Base-by-base conservation (phyloP, 768 basidiomycete genomes). In the Phanerochaete carnosa region DNA sequence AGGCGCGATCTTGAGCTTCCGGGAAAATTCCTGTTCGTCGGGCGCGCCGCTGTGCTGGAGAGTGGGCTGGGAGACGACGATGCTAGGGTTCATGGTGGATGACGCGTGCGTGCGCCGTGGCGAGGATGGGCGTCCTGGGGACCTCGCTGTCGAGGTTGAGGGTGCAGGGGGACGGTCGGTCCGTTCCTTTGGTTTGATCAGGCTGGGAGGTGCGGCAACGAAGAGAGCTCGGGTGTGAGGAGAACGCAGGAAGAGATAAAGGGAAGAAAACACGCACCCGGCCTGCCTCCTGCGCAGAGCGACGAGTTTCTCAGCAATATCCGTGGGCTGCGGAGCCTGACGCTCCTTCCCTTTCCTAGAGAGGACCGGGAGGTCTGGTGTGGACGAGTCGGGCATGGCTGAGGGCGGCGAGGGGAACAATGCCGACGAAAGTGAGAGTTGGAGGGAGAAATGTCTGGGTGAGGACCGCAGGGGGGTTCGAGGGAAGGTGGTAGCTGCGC, bases 391-490 rank as follows among this genome's bases (percentile, higher is more conserved):
- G 19, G 60, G 65, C 68, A 69, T 71, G 30, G 63, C 58, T 45
- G 26, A 15, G 25, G 15, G 43, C 43, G 46, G 25, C 9, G 25
- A 33, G n/a, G 50, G 16, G 57, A 95, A 90, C 33, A 19, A 9
- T 43, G 13, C 58, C 94, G 89, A 65, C 96, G 94, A 69, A 96
- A 96, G 75, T 97, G 96, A 69, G 93, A 89, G 74, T 98, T 95
- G 22, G 92, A 87, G 70, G 96, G 94, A 26, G 94, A 95, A 67
- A 50, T 61, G 58, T 37, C 46, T 51, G 59, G 39, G 57, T 23
- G 56, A 16, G 45, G 43, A 53, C 51, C 59, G 29, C 19, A 46
- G 54, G 53, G 28, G 28, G 19, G 30, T 30, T 25, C n/a, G n/a
- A n/a, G 47, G 45, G 51, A 13, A 45, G 33, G 11, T 58, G 60